Base-by-base conservation (phyloP, 352 stramenopile genomes). In the Globisporangium megalacanthum region DNA sequence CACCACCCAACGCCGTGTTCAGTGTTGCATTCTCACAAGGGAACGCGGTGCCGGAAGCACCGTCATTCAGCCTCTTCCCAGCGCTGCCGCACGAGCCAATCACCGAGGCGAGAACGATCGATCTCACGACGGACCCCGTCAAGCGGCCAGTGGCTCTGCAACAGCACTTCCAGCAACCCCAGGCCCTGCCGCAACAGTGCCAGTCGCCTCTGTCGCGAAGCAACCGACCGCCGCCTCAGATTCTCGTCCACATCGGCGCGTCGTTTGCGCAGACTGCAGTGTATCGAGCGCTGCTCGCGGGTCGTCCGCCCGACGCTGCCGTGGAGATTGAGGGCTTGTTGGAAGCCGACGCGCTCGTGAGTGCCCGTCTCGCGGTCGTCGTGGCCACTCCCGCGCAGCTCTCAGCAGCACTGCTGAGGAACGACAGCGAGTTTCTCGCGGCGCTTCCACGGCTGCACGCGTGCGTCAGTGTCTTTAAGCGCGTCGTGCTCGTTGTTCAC, bases 381-480 rank as follows among this genome's bases (percentile, higher is more conserved):
- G 65, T 62, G 47, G 52, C 73, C 33, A 66, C 58, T 13, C 52
- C 31, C 14, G 44, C 62, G 10, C 45, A 78, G 49, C 49, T 80
- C 17, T 49, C 54, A 13, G 51, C 61, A 47, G 20, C 54, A 2
- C 47, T 68, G n/a, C 53, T 66, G 33, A 49, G 55, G 14, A 55
- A 57, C n/a, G 47, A 33, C 1, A 54, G 65, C 42, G 69, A 77
- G 10, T 42, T 78, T n/a, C 25, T 58, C 25, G n/a, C 41, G 8
- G 66, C 53, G 6, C 66, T 68, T 36, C 64, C 64, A n/a, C 69
- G 61, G n/a, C 51, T 83, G 29, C 59, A 59, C 15, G 62, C 37
- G 15, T 52, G 80, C 1, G 20, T 71, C 9, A 46, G 50, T 2
- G 73, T 90, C 39, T 83, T 83, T 62, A 87, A 88, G 64, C 73